phyloP scores from a whole-genome alignment of 805 yeast genomes.

The Spencermartinsiella europaea region DNA sequence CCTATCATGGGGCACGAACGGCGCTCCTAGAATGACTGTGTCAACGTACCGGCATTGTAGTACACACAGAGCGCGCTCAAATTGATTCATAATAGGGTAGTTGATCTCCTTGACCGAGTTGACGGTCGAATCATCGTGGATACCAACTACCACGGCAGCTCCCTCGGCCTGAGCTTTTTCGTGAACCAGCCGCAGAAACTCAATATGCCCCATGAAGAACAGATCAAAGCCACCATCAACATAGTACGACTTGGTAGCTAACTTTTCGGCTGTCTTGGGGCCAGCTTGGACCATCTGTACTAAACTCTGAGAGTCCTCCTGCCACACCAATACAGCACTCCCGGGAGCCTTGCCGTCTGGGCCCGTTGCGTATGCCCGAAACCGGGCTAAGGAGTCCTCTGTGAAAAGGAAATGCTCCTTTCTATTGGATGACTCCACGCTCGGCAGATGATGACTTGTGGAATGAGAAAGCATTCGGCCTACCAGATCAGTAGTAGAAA shows the following conservation, averaged over 20 bases:
- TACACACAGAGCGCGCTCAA: conserved; percentile 82
- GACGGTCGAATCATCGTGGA: conserved; percentile 55
- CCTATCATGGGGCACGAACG: conserved; percentile 41
- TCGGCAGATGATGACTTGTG: conserved; percentile 50
- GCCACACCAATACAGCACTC: conserved; percentile 49
- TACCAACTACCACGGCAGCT: conserved; percentile 59
- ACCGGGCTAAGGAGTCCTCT: conserved; percentile 39
- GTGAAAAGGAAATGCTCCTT: conserved; percentile 26
- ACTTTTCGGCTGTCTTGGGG: conserved; percentile 5
- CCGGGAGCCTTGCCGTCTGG: conserved; percentile 55
- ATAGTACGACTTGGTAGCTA: conserved; percentile 38
- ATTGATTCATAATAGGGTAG: conserved; percentile 80
- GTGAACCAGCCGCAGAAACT: conserved; percentile 51
- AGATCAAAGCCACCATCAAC: conserved; percentile 86
- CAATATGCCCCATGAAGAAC: conserved; percentile 90
- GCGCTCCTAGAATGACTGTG: conserved; percentile 69
- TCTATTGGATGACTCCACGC: conserved; percentile 19
- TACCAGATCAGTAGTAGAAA: conserved; percentile 91
- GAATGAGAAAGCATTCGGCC: conserved; percentile 72
- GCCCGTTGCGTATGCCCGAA: conserved; percentile 55
- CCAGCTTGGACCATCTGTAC: conserved; percentile 22
- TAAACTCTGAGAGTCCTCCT: conserved; percentile 28
- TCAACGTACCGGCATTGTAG: conserved; percentile 84
- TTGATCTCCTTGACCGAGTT: conserved; percentile 54
- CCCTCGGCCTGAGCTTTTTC: conserved; percentile 34